Base-by-base conservation (phyloP, 768 basidiomycete species). In the Trametes sanguinea region DNA sequence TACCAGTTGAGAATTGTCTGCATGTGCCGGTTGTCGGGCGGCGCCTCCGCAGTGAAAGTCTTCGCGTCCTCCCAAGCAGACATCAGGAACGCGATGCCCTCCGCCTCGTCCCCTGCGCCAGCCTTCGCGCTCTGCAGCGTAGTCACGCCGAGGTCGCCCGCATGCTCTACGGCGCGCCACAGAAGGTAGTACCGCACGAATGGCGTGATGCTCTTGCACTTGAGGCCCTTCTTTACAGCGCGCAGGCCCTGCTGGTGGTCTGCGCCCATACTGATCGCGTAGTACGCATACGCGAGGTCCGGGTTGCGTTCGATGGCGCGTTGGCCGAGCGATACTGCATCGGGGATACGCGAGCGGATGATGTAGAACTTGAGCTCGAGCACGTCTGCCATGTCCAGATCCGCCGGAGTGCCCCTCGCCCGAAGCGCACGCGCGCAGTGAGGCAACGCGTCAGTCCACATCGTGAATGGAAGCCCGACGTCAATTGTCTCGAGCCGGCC, bases 161-260 rank as follows among this genome's bases (percentile, higher is more conserved):
- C 85, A 64, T 85, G 84, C 65, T 83, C 82, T 3, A 85, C 80
- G 0, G 85, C 83, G n/a, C 87, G 81, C 64, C 85, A 83, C 73
- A 85, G 77, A 69, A 88, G 71, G 68, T 80, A 80, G 59, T 79
- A 81, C 45, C 78, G 79, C 6, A 89, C 71, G 61, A 87, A 89
- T 2, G 82, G 79, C 13, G 85, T 80, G 13, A 77, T 79, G 14
- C 76, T 69, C 61, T 78, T 78, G 74, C 83, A 82, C 68, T 84
- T 86, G 66, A 88, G 63, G 1, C 87, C 87, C 68, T 88, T 84
- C 77, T 88, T 88, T 62, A 85, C 82, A 0, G 80, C 84, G 7
- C 84, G 80, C 29, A 89, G 75, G 1, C 84, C 86, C n/a, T 78
- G 76, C 6, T 77, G 75, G 43, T 74, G 68, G 61, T 87, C 77